Evolutionary conservation across 2,329 filamentous ascomycete species (phyloP).

Genomic region (Colletotrichum liaoningense): DNA sequence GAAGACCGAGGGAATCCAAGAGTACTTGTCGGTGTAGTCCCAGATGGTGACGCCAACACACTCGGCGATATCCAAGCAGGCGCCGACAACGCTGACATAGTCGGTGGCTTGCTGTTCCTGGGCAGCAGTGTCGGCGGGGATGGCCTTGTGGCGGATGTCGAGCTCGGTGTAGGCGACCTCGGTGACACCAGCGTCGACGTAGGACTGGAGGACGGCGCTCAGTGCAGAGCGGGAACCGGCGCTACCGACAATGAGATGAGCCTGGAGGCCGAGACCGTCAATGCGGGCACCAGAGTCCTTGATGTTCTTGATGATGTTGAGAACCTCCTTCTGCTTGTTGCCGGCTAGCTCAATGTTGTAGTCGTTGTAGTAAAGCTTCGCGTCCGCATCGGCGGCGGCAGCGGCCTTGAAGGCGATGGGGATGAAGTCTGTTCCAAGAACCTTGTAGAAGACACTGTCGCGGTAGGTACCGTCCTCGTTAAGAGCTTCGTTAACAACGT

Average conservation of each 20-base stretch:
- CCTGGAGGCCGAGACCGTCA: constrained; percentile 64
- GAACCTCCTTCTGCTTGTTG: constrained; percentile 64
- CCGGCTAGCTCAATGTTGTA: constrained; percentile 61
- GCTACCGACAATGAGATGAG: constrained; percentile 58
- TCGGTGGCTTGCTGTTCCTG: constrained; percentile 57
- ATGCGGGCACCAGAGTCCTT: constrained; percentile 56
- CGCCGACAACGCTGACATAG: constrained; percentile 51
- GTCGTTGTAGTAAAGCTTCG: constrained; percentile 52
- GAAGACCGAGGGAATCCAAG: constrained; percentile 53
- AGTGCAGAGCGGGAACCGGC: constrained; percentile 53
- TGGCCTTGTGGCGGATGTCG: constrained; percentile 57
- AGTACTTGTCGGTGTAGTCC: constrained; percentile 51
- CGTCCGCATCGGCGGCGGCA: constrained; percentile 52
- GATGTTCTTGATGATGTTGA: constrained; percentile 48
- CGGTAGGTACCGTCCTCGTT: constrained; percentile 55
- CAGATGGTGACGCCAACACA: constrained; percentile 54
- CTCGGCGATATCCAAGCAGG: constrained; percentile 42
- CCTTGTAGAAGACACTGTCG: constrained; percentile 53
- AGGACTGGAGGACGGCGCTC: constrained; percentile 60
- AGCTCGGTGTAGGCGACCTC: constrained; percentile 63
- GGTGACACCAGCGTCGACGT: constrained; percentile 58
- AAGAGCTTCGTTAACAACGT: constrained; percentile 61
- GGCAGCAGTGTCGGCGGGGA: constrained; percentile 54
- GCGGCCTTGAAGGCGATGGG: constrained; percentile 57
- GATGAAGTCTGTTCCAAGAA: constrained; percentile 58